Base-by-base conservation (phyloP, 768 basidiomycete genomes). In the Calocybe cyanea region DNA sequence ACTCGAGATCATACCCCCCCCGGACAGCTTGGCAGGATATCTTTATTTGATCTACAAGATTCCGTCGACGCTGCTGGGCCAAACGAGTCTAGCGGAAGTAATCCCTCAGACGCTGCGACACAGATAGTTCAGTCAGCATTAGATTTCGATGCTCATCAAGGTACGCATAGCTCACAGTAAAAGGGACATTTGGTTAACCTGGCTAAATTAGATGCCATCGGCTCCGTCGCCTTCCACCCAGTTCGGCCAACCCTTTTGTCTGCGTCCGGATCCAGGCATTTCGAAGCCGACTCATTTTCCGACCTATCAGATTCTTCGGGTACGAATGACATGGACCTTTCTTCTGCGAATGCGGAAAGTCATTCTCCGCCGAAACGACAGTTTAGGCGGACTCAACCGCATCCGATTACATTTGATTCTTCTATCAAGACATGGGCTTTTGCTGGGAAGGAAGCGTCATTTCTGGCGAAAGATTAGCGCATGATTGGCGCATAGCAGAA, bases 251-350 rank as follows among this genome's bases (percentile, higher is more conserved):
- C 68, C 2, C 53, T 92, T 2, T 59, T 88, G 15, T 83, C 87
- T 0, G 74, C 75, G 1, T 85, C 89, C 0, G 92, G 92, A 2
- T 91, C 92, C 5, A 67, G 91, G n/a, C 80, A 86, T 60, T 87
- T 87, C 17, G 51, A 51, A 1, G 48, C 55, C 14, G 5, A 6
- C 7, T 14, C 34, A n/a, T 48, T 34, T 17, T 43, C 54, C 1
- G 60, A 63, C 4, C 56, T 57, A n/a, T 52, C 57, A 0, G 57
- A 64, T 25, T 58, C 62, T 1, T 58, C 61, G 1, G 56, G 61
- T 17, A 55, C 59, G 0, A 55, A 57, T 13, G 57, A 53, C 4
- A 59, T 58, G 1, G 66, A 59, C 7, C 51, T 53, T 4, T 50
- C 50, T 13, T 59, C 57, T 2, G 59, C 57, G 5, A 44, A 42